Base-by-base conservation (phyloP, 2,329 filamentous ascomycete species). In the Plenodomus tracheiphilus region DNA sequence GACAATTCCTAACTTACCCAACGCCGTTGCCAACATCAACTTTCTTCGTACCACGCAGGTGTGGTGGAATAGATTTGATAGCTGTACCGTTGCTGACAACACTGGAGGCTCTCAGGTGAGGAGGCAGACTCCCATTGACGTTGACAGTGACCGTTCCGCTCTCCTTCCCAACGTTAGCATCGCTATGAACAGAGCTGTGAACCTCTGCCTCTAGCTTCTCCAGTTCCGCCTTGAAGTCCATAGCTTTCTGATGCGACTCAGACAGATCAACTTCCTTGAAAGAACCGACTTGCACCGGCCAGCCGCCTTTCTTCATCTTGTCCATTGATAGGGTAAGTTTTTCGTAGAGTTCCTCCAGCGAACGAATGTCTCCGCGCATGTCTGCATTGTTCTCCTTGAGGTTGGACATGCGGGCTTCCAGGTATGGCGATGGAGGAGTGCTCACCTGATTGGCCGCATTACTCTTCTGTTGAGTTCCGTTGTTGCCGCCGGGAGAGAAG, bases 241-340 rank as follows among this genome's bases (percentile, higher is more conserved):
- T 39, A 16, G 56, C 56, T 10, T 41, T 39, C 19, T 60, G 54
- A 18, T 47, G 49, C 32, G 57, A 60, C 40, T 46, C 35, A 36
- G 18, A 17, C 37, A 49, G 38, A 25, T 54, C 47, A 4, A 39
- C 39, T 7, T 51, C 46, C 16, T 56, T 43, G 16, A 53, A 54
- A 20, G 58, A 51, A 4, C 58, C 54, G 21, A 65, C 46, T 11
- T 46, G 55, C 32, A 61, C 51, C 3, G 46, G 46, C 59, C 54
- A 64, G 11, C 49, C 46, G 7, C 55, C 59, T 30, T 52, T 57
- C 43, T 61, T 59, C 21, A 62, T 16, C 17, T 44, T 53, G 18
- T 65, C 59, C 19, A 70, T 47, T 2, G 60, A 60, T 11, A 39
- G 45, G 17, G 47, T 49, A 28, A 70, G 53, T 6, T 32, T 38